A percentile compares a stretch with the other conserved stretches of the same genome.
Evolutionary conservation across 164 flowering plant genomes (phyloP).

Genomic region (Tetracentron sinense): DNA sequence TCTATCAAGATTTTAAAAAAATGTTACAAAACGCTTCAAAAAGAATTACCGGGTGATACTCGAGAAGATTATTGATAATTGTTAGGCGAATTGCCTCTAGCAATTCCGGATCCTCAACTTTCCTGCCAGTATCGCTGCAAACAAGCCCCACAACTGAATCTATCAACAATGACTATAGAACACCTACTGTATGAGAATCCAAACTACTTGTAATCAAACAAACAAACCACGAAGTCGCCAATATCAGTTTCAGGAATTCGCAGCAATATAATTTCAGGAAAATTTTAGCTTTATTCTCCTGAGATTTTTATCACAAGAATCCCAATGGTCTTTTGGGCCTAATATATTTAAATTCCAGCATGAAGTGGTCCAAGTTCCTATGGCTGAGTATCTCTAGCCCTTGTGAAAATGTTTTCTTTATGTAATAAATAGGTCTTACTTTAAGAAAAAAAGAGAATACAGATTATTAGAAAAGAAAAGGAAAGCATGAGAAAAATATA

Average conservation of each 20-base stretch:
- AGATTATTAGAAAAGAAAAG: too few relatives aligned
- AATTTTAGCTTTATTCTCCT: neutral
- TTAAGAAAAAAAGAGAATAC: too few relatives aligned
- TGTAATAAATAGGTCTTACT: too few relatives aligned
- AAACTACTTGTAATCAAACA: neutral
- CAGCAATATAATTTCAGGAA: neutral
- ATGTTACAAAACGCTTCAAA: neutral
- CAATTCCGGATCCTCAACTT: constrained; percentile 90
- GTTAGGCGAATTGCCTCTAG: constrained; percentile 96
- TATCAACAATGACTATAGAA: constrained; percentile 3
- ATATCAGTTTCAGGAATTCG: neutral
- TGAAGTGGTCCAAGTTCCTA: too few relatives aligned
- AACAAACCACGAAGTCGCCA: constrained; percentile 5
- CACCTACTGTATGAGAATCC: neutral
- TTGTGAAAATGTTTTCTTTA: too few relatives aligned
- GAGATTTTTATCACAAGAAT: neutral
- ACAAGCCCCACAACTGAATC: constrained; percentile 9
- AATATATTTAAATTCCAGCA: too few relatives aligned
- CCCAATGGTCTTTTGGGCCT: too few relatives aligned
- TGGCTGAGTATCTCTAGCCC: too few relatives aligned
- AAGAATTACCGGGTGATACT: constrained; percentile 83
- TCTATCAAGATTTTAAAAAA: neutral
- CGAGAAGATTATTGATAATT: constrained; percentile 79
- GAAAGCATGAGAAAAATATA: too few relatives aligned
- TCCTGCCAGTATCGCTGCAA: constrained; percentile 85